Evolutionary conservation across 2,329 filamentous ascomycete species (phyloP), one percentile per base, ranked within the genome.

Genomic region (Lachnellula hyalina): DNA sequence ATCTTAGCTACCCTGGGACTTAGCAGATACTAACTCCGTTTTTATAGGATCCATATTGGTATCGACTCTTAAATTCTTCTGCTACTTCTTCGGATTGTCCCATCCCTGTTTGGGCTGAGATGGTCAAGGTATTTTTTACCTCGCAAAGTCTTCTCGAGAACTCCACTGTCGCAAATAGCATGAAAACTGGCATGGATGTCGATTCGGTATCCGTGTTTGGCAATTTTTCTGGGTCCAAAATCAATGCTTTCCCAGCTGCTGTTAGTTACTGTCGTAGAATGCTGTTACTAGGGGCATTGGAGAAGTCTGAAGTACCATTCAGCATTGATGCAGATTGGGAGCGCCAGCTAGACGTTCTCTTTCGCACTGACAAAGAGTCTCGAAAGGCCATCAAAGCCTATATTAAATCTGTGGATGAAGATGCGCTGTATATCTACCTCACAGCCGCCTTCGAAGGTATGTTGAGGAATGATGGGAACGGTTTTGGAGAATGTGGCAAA

Each of bases 311-410:
- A 17, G 62, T 58, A 1, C 63, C 67, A 7, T 57, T 68, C 42
- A 40, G 71, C 59, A 78, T 90, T 23, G 87, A 93, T 62, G 84
- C 87, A 46, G 89, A 93, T 59, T 97, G 94, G 94, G 87, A 91
- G 67, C 79, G 85, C 46, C 86, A 87, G 61, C 76, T 97, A 2
- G 87, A 92, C 61, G 82, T 84, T 1, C 77, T 87, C 6, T 77
- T 94, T 32, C 80, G 84, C 41, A 88, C 86, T 5, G 87, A 93
- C 65, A 78, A 86, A 55, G 74, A 78, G 46, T 83, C 83, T 11
- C 80, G 89, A 41, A 71, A 78, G 25, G 77, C 77, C 5, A 77
- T 91, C 53, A 80, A 77, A 52, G 65, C 67, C 0, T 83, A 86
- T 58, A 65, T 87, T 55, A 64, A 72, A 52, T 68, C 64, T 42